Conservation (phyloP, 495 filamentous ascomycete genomes). For the Sporormia fimetaria region DNA sequence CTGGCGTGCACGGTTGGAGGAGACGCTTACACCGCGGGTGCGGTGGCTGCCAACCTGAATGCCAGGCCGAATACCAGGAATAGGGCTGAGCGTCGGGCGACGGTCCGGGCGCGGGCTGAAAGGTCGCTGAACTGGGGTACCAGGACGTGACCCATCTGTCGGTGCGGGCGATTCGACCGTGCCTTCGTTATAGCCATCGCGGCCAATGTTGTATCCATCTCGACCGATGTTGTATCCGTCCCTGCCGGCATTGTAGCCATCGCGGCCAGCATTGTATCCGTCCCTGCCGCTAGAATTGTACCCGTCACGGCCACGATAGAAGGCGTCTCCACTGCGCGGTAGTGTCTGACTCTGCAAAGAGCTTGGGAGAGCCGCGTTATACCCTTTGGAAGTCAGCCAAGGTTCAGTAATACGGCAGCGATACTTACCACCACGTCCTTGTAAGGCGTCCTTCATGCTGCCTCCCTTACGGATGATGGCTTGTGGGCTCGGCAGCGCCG, state of each 20-base stretch:
- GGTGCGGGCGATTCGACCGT: slow-evolving; percentile 9
- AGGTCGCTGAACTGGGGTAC: slow-evolving; percentile 19
- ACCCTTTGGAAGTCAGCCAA: no score
- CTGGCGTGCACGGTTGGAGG: slow-evolving; percentile 12
- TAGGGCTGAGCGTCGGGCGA: slow-evolving; percentile 23
- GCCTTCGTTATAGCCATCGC: slow-evolving; percentile 16
- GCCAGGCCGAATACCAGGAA: slow-evolving; percentile 21
- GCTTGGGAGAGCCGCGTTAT: not conserved
- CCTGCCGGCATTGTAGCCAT: slow-evolving; percentile 19
- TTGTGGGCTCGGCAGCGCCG: no score
- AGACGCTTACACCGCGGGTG: slow-evolving; percentile 13
- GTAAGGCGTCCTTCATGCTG: no score
- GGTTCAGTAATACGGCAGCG: no score
- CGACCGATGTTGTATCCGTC: slow-evolving; percentile 22
- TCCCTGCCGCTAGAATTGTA: slow-evolving; percentile 14
- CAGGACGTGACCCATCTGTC: slow-evolving; percentile 18
- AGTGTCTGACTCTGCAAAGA: not conserved
- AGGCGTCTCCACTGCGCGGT: slow-evolving; percentile 10
- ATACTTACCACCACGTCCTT: no score
- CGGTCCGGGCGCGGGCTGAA: slow-evolving; percentile 20
- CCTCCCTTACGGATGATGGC: no score
- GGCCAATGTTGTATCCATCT: slow-evolving; percentile 17
- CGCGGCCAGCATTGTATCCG: slow-evolving; percentile 11
- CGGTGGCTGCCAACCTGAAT: slow-evolving; percentile 11
- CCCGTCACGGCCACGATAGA: slow-evolving; percentile 15